phyloP scores from a whole-genome alignment of 1,139 yeast genomes.

The Scheffersomyces titani region DNA sequence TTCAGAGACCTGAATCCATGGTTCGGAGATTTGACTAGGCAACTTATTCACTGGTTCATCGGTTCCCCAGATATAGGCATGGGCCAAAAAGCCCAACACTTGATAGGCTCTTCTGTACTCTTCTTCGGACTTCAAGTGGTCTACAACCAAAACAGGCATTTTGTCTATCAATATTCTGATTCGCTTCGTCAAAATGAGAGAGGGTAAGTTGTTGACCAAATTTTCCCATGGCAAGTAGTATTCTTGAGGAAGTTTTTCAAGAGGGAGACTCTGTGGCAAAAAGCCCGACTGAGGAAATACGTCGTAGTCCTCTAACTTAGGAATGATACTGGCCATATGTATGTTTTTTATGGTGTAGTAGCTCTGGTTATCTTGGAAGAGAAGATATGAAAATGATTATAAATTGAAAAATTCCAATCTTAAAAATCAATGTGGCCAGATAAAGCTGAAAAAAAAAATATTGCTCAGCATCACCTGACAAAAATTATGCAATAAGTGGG shows the following conservation, averaged over 20 bases:
- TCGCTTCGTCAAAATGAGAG: slow-evolving; percentile 65
- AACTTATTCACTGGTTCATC: slow-evolving; percentile 65
- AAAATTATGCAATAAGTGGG: not conserved
- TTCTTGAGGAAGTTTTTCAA: slow-evolving; percentile 55
- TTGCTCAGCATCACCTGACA: slow-evolving; percentile 1
- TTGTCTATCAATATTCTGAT: slow-evolving; percentile 61
- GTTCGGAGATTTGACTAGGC: slow-evolving; percentile 70
- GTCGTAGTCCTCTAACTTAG: slow-evolving; percentile 58
- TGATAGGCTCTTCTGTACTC: slow-evolving; percentile 81
- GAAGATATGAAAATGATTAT: not conserved
- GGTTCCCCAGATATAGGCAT: slow-evolving; percentile 88
- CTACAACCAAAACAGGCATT: slow-evolving; percentile 54
- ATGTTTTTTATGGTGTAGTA: not conserved
- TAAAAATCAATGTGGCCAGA: not conserved
- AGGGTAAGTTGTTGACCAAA: slow-evolving; percentile 65
- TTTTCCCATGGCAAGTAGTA: slow-evolving; percentile 82
- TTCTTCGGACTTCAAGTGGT: slow-evolving; percentile 37
- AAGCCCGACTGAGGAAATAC: slow-evolving; percentile 75
- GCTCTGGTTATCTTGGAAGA: not conserved
- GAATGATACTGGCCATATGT: slow-evolving; percentile 9
- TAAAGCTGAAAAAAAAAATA: not conserved
- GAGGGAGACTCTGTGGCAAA: slow-evolving; percentile 69
- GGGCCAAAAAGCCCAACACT: slow-evolving; percentile 74
- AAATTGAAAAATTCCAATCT: not conserved
- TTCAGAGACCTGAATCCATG: slow-evolving; percentile 61